phyloP scores from a whole-genome alignment of 495 filamentous ascomycete species.

The Symbiotaphrina buchneri region DNA sequence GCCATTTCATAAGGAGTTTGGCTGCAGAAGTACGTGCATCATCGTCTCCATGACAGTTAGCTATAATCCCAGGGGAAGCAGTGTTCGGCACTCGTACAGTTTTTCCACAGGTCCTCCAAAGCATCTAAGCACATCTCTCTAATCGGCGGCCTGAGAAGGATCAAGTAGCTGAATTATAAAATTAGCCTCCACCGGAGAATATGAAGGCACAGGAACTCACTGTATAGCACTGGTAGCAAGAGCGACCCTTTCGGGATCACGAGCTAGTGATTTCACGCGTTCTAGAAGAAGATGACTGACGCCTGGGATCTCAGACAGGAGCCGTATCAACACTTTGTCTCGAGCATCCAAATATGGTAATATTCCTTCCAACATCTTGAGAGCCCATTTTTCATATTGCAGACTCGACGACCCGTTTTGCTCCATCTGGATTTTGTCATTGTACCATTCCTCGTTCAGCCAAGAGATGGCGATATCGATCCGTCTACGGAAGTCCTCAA shows the following conservation, averaged over 20 bases:
- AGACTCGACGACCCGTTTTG: slow-evolving; percentile 17
- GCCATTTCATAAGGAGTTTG: slow-evolving; percentile 24
- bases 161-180: slow-evolving; percentile 36
- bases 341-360: slow-evolving; percentile 65
- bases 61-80: not conserved
- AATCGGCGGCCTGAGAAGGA: slow-evolving; percentile 69
- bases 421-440: slow-evolving; percentile 45
- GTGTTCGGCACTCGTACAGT: slow-evolving; percentile 26
- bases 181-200: slow-evolving; percentile 2
- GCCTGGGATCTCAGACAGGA: slow-evolving; percentile 78
- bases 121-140: slow-evolving; percentile 61
- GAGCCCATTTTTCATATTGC: slow-evolving; percentile 61
- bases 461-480: slow-evolving; percentile 76
- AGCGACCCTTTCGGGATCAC: slow-evolving; percentile 61
- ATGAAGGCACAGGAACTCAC: slow-evolving; percentile 16
- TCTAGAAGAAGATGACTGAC: slow-evolving; percentile 45
- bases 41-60: slow-evolving; percentile 13
- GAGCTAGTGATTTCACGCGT: slow-evolving; percentile 57
- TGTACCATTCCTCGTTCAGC: slow-evolving; percentile 97
- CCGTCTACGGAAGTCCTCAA: slow-evolving; percentile 74
- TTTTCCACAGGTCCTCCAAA: slow-evolving; percentile 67
- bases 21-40: slow-evolving; percentile 18
- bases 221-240: slow-evolving; percentile 36
- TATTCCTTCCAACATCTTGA: slow-evolving; percentile 69
- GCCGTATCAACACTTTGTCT: slow-evolving; percentile 73